phyloP scores from a whole-genome alignment of 129 eudicot genomes.

The Centaurea solstitialis region DNA sequence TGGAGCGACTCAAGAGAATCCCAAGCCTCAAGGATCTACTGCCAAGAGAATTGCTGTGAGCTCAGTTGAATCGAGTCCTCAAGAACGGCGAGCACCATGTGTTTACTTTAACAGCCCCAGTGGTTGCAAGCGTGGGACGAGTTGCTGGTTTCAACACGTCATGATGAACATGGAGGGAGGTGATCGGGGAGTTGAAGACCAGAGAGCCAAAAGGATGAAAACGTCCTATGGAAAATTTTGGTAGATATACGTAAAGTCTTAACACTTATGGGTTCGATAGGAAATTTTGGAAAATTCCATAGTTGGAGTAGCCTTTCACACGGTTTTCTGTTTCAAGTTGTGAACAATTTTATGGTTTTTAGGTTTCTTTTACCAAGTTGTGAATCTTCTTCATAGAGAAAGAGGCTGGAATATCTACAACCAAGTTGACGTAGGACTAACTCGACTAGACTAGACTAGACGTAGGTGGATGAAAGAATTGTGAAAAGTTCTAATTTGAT shows the following conservation, averaged over 20 bases:
- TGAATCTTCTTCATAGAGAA: not conserved
- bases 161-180: not conserved
- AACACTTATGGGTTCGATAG: too few relatives aligned
- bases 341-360: not conserved
- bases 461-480: too few relatives aligned
- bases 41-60: not conserved
- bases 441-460: too few relatives aligned
- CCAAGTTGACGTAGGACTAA: too few relatives aligned
- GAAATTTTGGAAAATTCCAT: not conserved
- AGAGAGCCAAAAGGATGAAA: conserved; percentile 36
- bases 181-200: conserved; percentile 8
- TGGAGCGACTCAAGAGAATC: conserved; percentile 28
- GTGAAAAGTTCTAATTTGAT: too few relatives aligned
- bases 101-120: conserved; percentile 22
- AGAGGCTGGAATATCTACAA: not conserved
- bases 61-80: conserved; percentile 3
- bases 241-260: conserved; percentile 2
- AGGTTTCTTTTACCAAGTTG: not conserved
- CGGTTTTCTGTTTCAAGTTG: not conserved
- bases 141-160: conserved; percentile 36
- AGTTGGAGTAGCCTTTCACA: not conserved
- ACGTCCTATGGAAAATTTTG: conserved; percentile 6
- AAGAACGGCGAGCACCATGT: conserved; percentile 29
- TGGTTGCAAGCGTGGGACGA: conserved; percentile 49
- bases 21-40: conserved; percentile 25